Base-by-base conservation (phyloP, 768 basidiomycete genomes). In the Lactarius trivialis region DNA sequence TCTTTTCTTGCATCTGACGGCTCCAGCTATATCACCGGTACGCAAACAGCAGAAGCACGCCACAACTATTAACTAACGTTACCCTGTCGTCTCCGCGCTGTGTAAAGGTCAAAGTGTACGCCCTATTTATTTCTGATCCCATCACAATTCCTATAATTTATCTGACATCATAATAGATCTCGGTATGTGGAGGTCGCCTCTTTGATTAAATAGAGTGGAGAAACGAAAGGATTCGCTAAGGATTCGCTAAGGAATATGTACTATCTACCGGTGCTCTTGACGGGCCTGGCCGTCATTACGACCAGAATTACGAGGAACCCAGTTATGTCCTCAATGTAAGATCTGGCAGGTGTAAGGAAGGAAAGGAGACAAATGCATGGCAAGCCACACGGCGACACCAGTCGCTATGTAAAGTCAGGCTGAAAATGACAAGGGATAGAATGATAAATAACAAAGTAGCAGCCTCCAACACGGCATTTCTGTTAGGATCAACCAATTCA, bases 11-110 rank as follows among this genome's bases (percentile, higher is more conserved):
- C 51, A 1, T 63, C 62, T 37, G 60, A 64, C 14, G 39, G 55
- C 37, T 32, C 64, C 33, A 45, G 58, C 17, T 68, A 68, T 34
- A 41, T 70, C 14, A 68, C 68, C 8, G 66, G 65, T 66, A 55
- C 34, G 60, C 15, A 30, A 30, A 34, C 9, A 11, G 12, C 14
- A 5, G 11, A 30, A 37, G 3, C 4, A 45, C 30, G 12, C 14
- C 32, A 15, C 50, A n/a, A 7, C 34, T 15, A 58, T 58, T 24
- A 48, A 48, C 14, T 55, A 30, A 62, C 19, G 17, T 1, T 7
- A 17, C 19, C 28, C 26, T 17, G 21, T 15, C 32, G 45, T 28
- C 15, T 32, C 7, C 24, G 8, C 21, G 8, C n/a, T 2, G 11
- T 39, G 19, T 33, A 39, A 58, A 63, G 61, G 61, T 15, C 61